Conservation (phyloP, 768 basidiomycete species). For the Saitozyma podzolica region DNA sequence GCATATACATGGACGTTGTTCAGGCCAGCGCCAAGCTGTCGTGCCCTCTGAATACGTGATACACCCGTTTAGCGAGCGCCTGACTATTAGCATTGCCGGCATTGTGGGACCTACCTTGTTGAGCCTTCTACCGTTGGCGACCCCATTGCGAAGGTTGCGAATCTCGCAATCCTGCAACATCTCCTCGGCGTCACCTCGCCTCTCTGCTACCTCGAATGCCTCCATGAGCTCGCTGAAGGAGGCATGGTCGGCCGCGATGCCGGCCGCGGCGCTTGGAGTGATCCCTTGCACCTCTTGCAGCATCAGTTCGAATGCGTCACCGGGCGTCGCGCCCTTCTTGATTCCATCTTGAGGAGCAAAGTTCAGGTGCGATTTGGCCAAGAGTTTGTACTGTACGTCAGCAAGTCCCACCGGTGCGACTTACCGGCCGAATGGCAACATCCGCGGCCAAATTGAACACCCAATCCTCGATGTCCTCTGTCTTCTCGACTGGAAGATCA, state of each 20-base stretch:
- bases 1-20: neutral
- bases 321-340: constrained; percentile 28
- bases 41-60: constrained; percentile 34
- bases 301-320: constrained; percentile 47
- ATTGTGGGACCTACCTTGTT: constrained; percentile 10
- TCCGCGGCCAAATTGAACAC: constrained; percentile 46
- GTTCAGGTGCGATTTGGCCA: constrained; percentile 48
- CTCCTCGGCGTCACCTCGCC: constrained; percentile 25
- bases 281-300: constrained; percentile 50
- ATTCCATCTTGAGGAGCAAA: constrained; percentile 40
- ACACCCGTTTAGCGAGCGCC: constrained; percentile 39
- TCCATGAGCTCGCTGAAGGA: constrained; percentile 47
- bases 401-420: constrained; percentile 15
- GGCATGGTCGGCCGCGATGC: constrained; percentile 39
- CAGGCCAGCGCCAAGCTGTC: constrained; percentile 42
- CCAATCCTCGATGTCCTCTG: constrained; percentile 49
- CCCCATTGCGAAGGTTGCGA: constrained; percentile 32
- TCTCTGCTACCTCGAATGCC: constrained; percentile 43
- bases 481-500: constrained; percentile 43
- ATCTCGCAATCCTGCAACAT: constrained; percentile 45
- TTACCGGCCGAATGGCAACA: constrained; percentile 45
- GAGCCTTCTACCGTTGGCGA: constrained; percentile 29
- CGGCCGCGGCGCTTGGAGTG: constrained; percentile 42
- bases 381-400: constrained; percentile 38
- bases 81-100: too few species aligned